These are phyloP conservation scores for Aspergillus vadensis DNA, from an alignment of 2,329 filamentous ascomycete species.

Conservation along the genomic window DNA sequence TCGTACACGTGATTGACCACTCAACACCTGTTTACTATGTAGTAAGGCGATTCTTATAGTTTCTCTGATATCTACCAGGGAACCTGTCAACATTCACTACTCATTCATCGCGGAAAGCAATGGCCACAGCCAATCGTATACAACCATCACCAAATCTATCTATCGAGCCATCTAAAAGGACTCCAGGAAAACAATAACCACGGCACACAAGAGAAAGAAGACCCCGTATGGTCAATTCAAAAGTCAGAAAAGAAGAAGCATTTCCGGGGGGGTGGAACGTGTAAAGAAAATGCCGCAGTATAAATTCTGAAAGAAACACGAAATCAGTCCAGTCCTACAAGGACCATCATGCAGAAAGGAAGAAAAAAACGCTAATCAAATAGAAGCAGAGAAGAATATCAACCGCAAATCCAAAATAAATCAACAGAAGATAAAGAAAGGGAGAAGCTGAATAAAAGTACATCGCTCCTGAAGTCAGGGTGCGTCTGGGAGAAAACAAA, in stretches of 20 bases:
- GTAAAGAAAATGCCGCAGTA: constrained; percentile 6
- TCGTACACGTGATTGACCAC: background rate
- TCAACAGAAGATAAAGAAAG: constrained; percentile 4
- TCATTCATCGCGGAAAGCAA: background rate
- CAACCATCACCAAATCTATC: background rate
- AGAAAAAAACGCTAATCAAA: constrained; percentile 1
- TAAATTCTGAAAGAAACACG: constrained; percentile 9
- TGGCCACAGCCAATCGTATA: background rate
- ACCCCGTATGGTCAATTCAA: background rate
- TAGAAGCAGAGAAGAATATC: background rate
- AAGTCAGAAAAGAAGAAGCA: background rate
- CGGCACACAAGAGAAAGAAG: background rate
- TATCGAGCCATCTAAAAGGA: background rate
- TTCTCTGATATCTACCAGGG: too few relatives aligned
- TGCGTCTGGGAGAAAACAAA: constrained; percentile 9
- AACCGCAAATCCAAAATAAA: background rate
- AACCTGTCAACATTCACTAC: too few relatives aligned
- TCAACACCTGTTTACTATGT: background rate
- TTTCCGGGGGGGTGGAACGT: background rate
- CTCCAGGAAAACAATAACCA: background rate
- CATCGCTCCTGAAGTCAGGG: constrained; percentile 18
- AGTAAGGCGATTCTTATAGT: background rate
- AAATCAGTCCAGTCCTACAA: constrained; percentile 4
- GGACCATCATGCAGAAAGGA: background rate
- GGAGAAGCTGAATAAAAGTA: constrained; percentile 12